Base-by-base conservation (phyloP, 208 protist genomes). In the Leishmania guyanensis region DNA sequence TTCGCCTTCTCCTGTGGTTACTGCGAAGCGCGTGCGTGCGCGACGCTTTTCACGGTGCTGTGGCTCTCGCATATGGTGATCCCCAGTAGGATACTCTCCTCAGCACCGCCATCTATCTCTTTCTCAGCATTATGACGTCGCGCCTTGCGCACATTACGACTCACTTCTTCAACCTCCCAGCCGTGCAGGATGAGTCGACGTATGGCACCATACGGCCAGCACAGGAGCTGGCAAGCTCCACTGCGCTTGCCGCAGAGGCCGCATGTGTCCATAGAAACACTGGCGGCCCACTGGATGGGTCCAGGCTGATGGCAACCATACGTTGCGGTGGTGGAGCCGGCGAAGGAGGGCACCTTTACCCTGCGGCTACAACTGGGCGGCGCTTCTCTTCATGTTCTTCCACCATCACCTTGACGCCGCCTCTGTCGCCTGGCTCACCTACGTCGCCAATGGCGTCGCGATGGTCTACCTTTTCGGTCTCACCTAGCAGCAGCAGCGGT, bases 91-190 rank as follows among this genome's bases (percentile, higher is more conserved):
- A 48, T 33, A 26, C n/a, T 54, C n/a, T 73, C 26, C 22, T 33
- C 46, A 43, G n/a, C 36, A 48, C 48, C 16, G 26, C 26, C 56
- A 17, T 26, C 60, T 36, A 33, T 60, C 58, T 8, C 56, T 60
- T 33, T n/a, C 39, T 56, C 36, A 26, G 22, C 77, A 64, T 50
- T 54, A 86, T 86, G 82, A 29, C 82, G 39, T 82, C 72, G 12
- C 77, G 82, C 16, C 74, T 86, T 10, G 82, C 56, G 3, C 65
- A 82, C 78, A 86, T 86, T 51, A 86, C 82, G 0, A 82, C 66
- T 39, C 82, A 86, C 68, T 86, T 86, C 54, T 86, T 86, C 58
- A 70, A 79, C 56, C 71, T 86, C 50, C 74, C 82, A 20, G 56
- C 71, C 0, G 71, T 56, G 36, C 62, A 75, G 48, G 82, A 82